Conservation (phyloP, 208 protist genomes). For the Naegleria lovaniensis region DNA sequence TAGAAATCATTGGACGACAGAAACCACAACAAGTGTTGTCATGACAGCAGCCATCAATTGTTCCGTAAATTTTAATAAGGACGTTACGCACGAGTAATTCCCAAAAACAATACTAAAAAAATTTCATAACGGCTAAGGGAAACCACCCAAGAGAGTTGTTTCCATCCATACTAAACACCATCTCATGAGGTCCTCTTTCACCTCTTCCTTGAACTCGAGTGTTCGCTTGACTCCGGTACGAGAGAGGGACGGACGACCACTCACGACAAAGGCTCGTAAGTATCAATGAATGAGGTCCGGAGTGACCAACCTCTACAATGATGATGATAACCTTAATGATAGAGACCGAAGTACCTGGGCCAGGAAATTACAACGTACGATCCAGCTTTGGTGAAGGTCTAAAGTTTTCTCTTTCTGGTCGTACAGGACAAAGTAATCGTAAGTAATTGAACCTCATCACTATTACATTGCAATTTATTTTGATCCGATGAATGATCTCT, state of each 20-base stretch:
- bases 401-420: background rate
- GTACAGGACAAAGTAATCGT: background rate
- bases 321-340: background rate
- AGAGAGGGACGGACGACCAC: background rate
- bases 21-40: too few relatives aligned
- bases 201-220: background rate
- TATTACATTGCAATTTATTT: background rate
- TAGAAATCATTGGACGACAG: too few relatives aligned
- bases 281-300: too few relatives aligned
- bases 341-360: background rate
- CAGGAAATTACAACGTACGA: background rate
- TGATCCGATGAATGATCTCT: too few relatives aligned
- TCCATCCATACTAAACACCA: too few relatives aligned
- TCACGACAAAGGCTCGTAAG: background rate
- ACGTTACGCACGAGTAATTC: too few relatives aligned
- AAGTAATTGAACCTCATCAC: background rate
- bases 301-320: too few relatives aligned
- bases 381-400: background rate
- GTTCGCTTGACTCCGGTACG: background rate
- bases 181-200: too few relatives aligned
- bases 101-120: background rate
- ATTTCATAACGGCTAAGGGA: background rate
- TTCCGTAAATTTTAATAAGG: too few relatives aligned
- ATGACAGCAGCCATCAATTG: too few relatives aligned
- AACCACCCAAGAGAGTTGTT: too few relatives aligned